phyloP scores from a whole-genome alignment of 805 yeast species.

The Candida parachauliodes region DNA sequence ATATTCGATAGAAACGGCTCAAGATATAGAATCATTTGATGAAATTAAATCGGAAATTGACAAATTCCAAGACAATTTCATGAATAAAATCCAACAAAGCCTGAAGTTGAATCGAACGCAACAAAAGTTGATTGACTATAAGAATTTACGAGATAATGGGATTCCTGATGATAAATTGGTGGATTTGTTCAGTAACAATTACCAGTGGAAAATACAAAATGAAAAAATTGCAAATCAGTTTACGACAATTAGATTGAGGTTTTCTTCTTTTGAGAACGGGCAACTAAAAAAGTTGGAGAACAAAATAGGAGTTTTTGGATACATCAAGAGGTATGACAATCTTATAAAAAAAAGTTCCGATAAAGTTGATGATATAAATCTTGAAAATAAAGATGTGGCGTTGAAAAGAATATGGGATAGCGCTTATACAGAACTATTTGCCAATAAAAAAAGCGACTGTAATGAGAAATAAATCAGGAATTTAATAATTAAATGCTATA shows the following conservation, averaged over 20 bases:
- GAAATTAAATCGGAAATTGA: slow-evolving; percentile 24
- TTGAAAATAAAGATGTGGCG: slow-evolving; percentile 11
- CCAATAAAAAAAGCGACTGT: neutral
- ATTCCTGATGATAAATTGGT: slow-evolving; percentile 10
- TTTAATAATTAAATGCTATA: no score
- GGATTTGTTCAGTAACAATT: slow-evolving; percentile 8
- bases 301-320: slow-evolving; percentile 25
- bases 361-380: slow-evolving; percentile 3
- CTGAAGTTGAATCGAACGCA: slow-evolving; percentile 23
- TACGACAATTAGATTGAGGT: slow-evolving; percentile 34
- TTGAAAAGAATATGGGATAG: slow-evolving; percentile 13
- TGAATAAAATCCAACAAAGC: slow-evolving; percentile 16
- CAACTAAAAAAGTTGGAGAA: slow-evolving; percentile 1
- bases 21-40: slow-evolving; percentile 9
- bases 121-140: slow-evolving; percentile 32
- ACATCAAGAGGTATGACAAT: slow-evolving; percentile 15
- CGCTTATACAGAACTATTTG: slow-evolving; percentile 8
- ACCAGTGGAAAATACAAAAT: slow-evolving; percentile 31
- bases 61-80: slow-evolving; percentile 29
- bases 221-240: slow-evolving; percentile 35
- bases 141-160: slow-evolving; percentile 18
- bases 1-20: slow-evolving; percentile 7
- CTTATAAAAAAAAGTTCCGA: neutral
- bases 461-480: no score
- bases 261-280: slow-evolving; percentile 14